These are phyloP conservation scores for Nothopassalora personata DNA, from an alignment of 2,329 filamentous ascomycete genomes.

Conservation along the genomic window DNA sequence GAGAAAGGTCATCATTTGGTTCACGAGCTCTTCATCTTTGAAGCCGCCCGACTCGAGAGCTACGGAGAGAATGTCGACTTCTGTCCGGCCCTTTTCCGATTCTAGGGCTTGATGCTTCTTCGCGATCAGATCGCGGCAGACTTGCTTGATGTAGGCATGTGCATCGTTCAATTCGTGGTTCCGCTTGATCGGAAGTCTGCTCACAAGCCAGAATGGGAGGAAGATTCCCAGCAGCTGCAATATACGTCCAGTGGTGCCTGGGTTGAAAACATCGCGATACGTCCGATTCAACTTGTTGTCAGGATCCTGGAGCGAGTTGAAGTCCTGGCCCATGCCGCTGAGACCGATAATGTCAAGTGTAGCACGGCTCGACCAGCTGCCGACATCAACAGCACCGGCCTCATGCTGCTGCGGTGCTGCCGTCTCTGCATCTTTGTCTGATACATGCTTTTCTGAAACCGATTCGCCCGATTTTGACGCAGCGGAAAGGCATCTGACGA, in stretches of 20 bases:
- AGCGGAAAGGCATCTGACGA: conserved; percentile 30
- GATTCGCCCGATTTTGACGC: conserved; percentile 29
- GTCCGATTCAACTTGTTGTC: conserved; percentile 49
- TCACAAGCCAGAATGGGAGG: conserved; percentile 58
- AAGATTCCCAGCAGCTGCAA: conserved; percentile 50
- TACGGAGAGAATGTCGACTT: conserved; percentile 73
- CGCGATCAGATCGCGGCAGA: conserved; percentile 60
- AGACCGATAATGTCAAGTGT: conserved; percentile 56
- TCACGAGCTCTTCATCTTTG: conserved; percentile 69
- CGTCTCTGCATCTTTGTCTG: conserved; percentile 4
- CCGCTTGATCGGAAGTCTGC: conserved; percentile 60
- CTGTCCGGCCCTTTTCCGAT: conserved; percentile 40
- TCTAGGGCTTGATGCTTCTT: conserved; percentile 60
- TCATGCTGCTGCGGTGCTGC: conserved; percentile 27
- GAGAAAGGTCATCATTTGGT: conserved; percentile 63
- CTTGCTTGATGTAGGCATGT: conserved; percentile 55
- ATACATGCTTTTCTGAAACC: conserved; percentile 8
- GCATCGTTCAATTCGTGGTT: conserved; percentile 61
- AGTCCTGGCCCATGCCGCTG: conserved; percentile 54
- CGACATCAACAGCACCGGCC: conserved; percentile 39
- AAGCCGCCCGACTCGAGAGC: conserved; percentile 73
- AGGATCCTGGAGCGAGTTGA: conserved; percentile 47
- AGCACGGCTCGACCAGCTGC: conserved; percentile 46
- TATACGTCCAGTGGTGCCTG: conserved; percentile 47
- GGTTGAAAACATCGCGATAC: conserved; percentile 49